Evolutionary conservation across 441 rosid species (phyloP), one percentile per base, ranked within the genome.

Genomic region (Arabidopsis lyrata): DNA sequence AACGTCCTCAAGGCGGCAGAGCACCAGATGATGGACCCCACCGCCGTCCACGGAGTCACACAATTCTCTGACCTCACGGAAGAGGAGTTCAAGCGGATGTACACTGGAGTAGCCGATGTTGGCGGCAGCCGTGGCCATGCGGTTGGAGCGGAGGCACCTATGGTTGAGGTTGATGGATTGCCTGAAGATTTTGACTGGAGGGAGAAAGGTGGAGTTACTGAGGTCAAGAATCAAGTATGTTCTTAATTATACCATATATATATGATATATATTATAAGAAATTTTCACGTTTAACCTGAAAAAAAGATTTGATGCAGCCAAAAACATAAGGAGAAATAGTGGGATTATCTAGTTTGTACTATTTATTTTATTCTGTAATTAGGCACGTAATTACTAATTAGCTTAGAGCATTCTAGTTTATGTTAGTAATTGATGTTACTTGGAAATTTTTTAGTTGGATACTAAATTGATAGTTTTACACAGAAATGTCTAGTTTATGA

Each of bases 181-280:
- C 97, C 96, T 22, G 72, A 77, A 41, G 83, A 70, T 73, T 87
- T 93, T 82, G 98, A 91, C 42, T 90, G 96, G 97, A 83, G 98
- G 58, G 88, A 90, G 48, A 87, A 86, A 47, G 96, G 97, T 48
- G 97, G 91, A 16, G 92, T 90, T 36, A 90, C 97, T 31, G 89
- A 88, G 50, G 96, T 91, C 72, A 91, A 91, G 81, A 82, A 57
- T 81, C 98, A 90, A 90, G 97, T 89, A 65, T 74, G 56, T 62
- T 53, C 10, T 12, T 57, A 29, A 3, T 3, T 29, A 29, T 29
- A 29, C 0, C 57, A 24, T n/a, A 9, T 4, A n/a, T 13, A 15
- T 8, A 24, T 48, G 6, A 8, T 6, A 16, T 6, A 16, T 6
- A 1, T 15, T 13, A 15, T n/a, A n/a, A n/a, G n/a, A n/a, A n/a